A percentile compares a stretch with the other conserved stretches of the same genome.
Conservation (phyloP, 805 yeast genomes). For the Priceomyces carsonii region DNA sequence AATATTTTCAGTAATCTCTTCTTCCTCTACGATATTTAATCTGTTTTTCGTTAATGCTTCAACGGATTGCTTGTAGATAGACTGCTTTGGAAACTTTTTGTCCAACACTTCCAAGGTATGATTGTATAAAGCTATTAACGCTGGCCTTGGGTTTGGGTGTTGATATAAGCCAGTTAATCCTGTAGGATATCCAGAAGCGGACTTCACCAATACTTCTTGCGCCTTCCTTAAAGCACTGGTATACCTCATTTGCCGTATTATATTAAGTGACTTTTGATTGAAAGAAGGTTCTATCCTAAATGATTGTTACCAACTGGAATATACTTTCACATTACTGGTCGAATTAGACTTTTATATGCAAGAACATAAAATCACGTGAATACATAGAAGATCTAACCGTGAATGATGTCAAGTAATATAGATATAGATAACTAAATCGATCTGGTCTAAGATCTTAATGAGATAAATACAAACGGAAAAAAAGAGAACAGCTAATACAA, state of each 20-base stretch:
- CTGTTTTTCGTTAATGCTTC: constrained; percentile 72
- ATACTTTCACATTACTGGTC: constrained; percentile 5
- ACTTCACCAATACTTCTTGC: constrained; percentile 56
- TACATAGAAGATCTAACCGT: too few relatives aligned
- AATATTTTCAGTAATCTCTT: constrained; percentile 62
- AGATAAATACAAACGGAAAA: too few relatives aligned
- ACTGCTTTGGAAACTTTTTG: constrained; percentile 63
- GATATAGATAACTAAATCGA: too few relatives aligned
- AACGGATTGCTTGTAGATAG: constrained; percentile 76
- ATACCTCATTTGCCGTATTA: constrained; percentile 42
- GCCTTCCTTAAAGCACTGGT: constrained; percentile 43
- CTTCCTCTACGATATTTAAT: constrained; percentile 60
- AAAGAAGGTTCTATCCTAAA: not conserved
- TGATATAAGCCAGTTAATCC: constrained; percentile 77
- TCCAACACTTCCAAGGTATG: constrained; percentile 62
- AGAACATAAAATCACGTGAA: too few relatives aligned
- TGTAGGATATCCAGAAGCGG: constrained; percentile 70
- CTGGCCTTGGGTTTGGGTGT: constrained; percentile 85
- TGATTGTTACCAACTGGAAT: constrained; percentile 1
- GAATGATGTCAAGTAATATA: too few relatives aligned
- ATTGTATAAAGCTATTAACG: constrained; percentile 67
- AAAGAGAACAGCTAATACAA: too few relatives aligned
- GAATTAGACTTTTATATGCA: too few relatives aligned
- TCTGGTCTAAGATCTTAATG: too few relatives aligned
- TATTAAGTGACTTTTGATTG: constrained; percentile 4